phyloP scores from a whole-genome alignment of 2,329 filamentous ascomycete genomes.

The Aspergillus sp. region DNA sequence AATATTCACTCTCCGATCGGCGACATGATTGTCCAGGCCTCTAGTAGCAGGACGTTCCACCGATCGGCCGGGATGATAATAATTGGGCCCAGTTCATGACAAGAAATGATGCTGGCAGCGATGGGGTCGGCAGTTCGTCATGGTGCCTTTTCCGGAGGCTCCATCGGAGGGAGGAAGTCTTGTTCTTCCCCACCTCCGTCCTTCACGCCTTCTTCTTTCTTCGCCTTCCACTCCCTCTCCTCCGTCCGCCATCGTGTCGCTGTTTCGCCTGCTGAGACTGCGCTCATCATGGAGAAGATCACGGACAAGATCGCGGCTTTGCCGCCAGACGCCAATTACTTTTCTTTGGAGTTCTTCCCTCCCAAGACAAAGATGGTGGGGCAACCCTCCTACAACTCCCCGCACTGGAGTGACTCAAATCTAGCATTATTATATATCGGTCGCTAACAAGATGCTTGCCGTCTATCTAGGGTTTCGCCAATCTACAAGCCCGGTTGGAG shows the following conservation, averaged over 20 bases:
- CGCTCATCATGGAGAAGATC: conserved; percentile 72
- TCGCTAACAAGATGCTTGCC: conserved; percentile 25
- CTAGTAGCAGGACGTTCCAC: not conserved
- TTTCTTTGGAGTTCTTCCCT: conserved; percentile 98
- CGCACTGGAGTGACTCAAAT: conserved; percentile 20
- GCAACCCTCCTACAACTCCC: conserved; percentile 24
- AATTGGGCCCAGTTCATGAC: not conserved
- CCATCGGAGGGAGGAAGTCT: not conserved
- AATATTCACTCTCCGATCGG: not conserved
- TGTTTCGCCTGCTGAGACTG: conserved; percentile 5
- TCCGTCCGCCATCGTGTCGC: conserved; percentile 2
- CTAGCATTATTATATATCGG: conserved; percentile 4
- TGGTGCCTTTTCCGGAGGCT: conserved; percentile 8
- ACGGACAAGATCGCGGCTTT: conserved; percentile 93
- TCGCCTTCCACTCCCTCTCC: conserved; percentile 21
- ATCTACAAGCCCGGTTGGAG: conserved; percentile 87
- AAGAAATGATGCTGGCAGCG: not conserved
- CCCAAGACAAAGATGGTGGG: conserved; percentile 87
- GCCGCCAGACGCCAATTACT: conserved; percentile 78
- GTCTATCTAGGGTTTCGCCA: conserved; percentile 71
- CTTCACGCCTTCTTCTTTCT: conserved; percentile 22
- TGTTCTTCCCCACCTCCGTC: conserved; percentile 25
- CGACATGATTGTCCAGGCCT: not conserved
- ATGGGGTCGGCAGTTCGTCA: conserved; percentile 7
- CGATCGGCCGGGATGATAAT: not conserved